phyloP scores from a whole-genome alignment of 1,139 yeast species.

The Geotrichum fermentans region DNA sequence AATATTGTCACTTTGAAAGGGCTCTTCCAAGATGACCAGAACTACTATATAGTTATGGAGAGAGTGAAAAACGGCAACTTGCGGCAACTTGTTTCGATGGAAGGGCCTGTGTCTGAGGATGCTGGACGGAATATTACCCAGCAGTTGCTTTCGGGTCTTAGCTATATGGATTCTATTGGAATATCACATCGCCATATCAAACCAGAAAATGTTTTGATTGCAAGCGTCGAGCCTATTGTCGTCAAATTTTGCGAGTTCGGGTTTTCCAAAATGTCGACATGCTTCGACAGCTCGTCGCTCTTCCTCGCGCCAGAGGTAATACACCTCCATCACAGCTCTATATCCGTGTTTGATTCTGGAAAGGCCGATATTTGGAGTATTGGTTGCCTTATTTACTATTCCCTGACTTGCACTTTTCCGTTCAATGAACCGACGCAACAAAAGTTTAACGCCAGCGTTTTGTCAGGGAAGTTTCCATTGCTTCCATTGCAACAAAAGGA shows the following conservation, averaged over 20 bases:
- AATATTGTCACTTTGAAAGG: slow-evolving; percentile 78
- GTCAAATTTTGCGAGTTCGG: slow-evolving; percentile 94
- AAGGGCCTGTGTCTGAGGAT: slow-evolving; percentile 86
- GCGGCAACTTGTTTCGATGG: slow-evolving; percentile 90
- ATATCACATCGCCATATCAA: slow-evolving; percentile 91
- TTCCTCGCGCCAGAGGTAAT: slow-evolving; percentile 94
- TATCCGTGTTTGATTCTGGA: slow-evolving; percentile 55
- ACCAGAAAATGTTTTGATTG: slow-evolving; percentile 80
- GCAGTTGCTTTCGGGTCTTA: slow-evolving; percentile 78
- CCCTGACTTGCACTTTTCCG: no score
- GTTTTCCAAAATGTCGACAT: slow-evolving; percentile 72
- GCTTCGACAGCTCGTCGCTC: slow-evolving; percentile 87
- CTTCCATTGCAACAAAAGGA: no score
- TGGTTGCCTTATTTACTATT: slow-evolving; percentile 86
- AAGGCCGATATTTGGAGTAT: slow-evolving; percentile 95
- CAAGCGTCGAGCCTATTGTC: slow-evolving; percentile 82
- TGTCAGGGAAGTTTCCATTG: no score
- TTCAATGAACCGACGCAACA: no score
- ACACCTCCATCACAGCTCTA: slow-evolving; percentile 33
- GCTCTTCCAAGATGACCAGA: slow-evolving; percentile 75
- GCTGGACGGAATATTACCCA: slow-evolving; percentile 80
- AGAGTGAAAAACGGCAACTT: slow-evolving; percentile 95
- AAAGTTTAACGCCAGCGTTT: no score
- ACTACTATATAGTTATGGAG: slow-evolving; percentile 88
- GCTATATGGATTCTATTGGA: slow-evolving; percentile 81